A percentile compares a stretch with the other conserved stretches of the same genome.
Evolutionary conservation across 371 early-diverging fungal genomes (phyloP).

Genomic region (Mortierella sp.): DNA sequence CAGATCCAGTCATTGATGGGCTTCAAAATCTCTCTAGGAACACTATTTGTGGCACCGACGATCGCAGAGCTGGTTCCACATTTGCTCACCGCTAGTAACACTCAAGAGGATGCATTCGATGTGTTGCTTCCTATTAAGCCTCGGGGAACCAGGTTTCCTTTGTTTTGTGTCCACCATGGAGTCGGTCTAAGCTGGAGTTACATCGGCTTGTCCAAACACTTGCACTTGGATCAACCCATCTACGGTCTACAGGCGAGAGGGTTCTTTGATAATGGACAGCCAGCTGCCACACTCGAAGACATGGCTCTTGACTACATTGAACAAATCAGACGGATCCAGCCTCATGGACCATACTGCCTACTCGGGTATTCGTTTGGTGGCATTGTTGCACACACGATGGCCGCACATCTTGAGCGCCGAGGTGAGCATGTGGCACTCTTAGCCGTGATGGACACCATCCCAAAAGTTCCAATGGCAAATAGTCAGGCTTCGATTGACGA

Average conservation of each 20-base stretch:
- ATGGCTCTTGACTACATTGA: conserved; percentile 15
- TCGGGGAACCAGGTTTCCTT: neutral
- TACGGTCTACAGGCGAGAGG: conserved; percentile 16
- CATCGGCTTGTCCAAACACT: conserved; percentile 6
- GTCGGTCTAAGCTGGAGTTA: conserved; percentile 10
- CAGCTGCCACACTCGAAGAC: conserved; percentile 10
- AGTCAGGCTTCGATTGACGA: too few relatives aligned
- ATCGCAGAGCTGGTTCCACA: conserved; percentile 5
- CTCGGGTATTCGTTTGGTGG: conserved; percentile 21
- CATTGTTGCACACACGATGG: conserved; percentile 15
- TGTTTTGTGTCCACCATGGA: conserved; percentile 17
- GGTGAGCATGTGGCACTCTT: conserved; percentile 7
- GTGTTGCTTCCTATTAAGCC: conserved; percentile 14
- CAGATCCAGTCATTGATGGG: neutral
- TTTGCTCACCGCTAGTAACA: neutral
- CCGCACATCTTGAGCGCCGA: conserved; percentile 1
- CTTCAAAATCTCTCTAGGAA: neutral
- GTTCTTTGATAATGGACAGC: neutral
- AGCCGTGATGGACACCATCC: conserved; percentile 4
- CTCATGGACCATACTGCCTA: conserved; percentile 19
- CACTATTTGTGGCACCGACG: conserved; percentile 16
- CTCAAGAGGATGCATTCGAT: conserved; percentile 8
- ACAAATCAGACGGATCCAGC: conserved; percentile 14
- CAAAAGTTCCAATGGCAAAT: neutral
- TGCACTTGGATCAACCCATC: conserved; percentile 12